Evolutionary conservation across 768 basidiomycete species (phyloP).

Genomic region (Cubamyces sp.): DNA sequence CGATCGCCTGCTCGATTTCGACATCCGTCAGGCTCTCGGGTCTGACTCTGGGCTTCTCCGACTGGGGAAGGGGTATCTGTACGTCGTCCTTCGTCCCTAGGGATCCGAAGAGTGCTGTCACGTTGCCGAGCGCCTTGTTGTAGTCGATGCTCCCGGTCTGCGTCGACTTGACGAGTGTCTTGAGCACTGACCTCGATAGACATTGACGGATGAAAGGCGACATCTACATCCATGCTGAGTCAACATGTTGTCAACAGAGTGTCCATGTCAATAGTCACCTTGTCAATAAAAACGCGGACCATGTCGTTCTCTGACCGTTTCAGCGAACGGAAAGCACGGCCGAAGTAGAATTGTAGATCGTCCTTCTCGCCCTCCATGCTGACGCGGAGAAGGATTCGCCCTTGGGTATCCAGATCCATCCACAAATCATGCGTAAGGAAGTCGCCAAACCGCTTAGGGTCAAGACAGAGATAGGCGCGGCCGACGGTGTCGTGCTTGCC

Average conservation of each 20-base stretch:
- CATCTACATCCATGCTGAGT: conserved; percentile 60
- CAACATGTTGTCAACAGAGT: no score
- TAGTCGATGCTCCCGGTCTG: conserved; percentile 69
- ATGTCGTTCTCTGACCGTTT: conserved; percentile 95
- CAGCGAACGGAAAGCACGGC: conserved; percentile 89
- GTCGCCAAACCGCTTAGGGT: conserved; percentile 87
- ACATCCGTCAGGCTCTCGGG: conserved; percentile 87
- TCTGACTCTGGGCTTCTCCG: conserved; percentile 77
- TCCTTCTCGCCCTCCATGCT: conserved; percentile 99
- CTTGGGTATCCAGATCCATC: conserved; percentile 86
- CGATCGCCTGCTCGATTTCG: conserved; percentile 92
- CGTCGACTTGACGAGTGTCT: conserved; percentile 68
- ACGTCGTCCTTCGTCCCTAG: conserved; percentile 71
- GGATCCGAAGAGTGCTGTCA: conserved; percentile 80
- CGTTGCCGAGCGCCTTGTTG: conserved; percentile 85
- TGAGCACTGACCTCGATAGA: conserved; percentile 76
- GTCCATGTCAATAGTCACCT: conserved; percentile 53
- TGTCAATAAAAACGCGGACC: conserved; percentile 95
- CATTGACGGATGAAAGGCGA: conserved; percentile 89
- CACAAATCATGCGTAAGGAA: conserved; percentile 89
- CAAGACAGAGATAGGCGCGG: conserved; percentile 88
- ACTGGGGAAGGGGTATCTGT: conserved; percentile 72
- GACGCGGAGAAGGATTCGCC: conserved; percentile 83
- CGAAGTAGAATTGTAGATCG: conserved; percentile 97
- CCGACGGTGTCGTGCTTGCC: conserved; percentile 95